Percentiles rank a stretch among this genome's conserved stretches.
Conservation (phyloP, 306 rosid species). For the Abrus pulchellus region DNA sequence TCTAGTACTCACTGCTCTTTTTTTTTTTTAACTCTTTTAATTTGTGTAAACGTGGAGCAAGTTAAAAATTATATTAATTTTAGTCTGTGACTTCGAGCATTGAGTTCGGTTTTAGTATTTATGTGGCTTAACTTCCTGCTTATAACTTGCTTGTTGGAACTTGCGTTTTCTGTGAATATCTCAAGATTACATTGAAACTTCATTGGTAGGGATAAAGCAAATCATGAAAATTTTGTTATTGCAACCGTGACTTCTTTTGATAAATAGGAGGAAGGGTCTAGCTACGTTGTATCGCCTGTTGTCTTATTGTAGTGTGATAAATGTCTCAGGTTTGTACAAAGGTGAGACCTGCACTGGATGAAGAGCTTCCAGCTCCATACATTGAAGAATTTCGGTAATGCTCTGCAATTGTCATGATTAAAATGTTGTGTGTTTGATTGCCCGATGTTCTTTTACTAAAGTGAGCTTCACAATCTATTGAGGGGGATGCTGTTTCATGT, state of each 20-base stretch:
- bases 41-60: slow-evolving; percentile 3
- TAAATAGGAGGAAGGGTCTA: slow-evolving; percentile 11
- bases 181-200: neutral
- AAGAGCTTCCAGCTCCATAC: slow-evolving; percentile 90
- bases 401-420: slow-evolving; percentile 25
- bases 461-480: slow-evolving; percentile 35
- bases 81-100: slow-evolving; percentile 7
- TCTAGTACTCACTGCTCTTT: neutral
- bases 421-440: slow-evolving; percentile 28
- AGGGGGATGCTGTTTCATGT: slow-evolving; percentile 17
- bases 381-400: slow-evolving; percentile 91
- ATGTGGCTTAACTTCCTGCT: neutral
- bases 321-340: slow-evolving; percentile 84
- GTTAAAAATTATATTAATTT: neutral
- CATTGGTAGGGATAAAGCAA: slow-evolving; percentile 19
- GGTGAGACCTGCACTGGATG: slow-evolving; percentile 87
- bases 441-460: slow-evolving; percentile 18
- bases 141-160: slow-evolving; percentile 21
- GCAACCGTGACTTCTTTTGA: neutral
- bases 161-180: neutral
- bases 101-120: neutral
- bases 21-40: neutral
- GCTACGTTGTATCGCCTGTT: neutral
- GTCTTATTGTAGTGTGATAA: slow-evolving; percentile 56
- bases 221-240: slow-evolving; percentile 39